Evolutionary conservation across 2,329 filamentous ascomycete species (phyloP).

Genomic region (Hypoxylon sp.): DNA sequence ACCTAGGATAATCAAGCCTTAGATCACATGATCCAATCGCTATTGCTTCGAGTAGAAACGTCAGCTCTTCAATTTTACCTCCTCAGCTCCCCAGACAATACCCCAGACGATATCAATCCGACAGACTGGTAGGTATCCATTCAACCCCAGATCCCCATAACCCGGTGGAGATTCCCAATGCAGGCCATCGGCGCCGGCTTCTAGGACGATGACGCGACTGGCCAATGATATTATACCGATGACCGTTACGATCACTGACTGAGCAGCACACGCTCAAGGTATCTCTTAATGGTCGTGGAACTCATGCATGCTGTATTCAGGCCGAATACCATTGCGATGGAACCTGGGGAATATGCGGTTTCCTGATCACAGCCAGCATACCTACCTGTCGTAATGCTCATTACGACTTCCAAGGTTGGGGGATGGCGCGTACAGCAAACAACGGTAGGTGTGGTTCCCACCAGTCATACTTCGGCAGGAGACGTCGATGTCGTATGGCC

Average conservation of each 20-base stretch:
- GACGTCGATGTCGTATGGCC: background rate
- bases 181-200: conserved; percentile 11
- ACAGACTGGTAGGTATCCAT: conserved; percentile 16
- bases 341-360: conserved; percentile 9
- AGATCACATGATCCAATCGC: background rate
- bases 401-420: conserved; percentile 4
- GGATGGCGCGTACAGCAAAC: conserved; percentile 11
- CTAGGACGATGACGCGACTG: conserved; percentile 13
- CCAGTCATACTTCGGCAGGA: background rate
- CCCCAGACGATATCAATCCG: conserved; percentile 25
- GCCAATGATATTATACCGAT: conserved; percentile 10
- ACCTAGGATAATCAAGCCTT: background rate
- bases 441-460: conserved; percentile 9
- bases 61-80: conserved; percentile 3
- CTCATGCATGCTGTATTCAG: conserved; percentile 23
- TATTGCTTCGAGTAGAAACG: background rate
- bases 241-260: conserved; percentile 7
- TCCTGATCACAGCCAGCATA: conserved; percentile 5
- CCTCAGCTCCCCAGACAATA: conserved; percentile 9
- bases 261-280: background rate
- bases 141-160: conserved; percentile 6
- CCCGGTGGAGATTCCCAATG: conserved; percentile 2
- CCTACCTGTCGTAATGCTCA: background rate
- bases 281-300: conserved; percentile 17
- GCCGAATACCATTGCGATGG: conserved; percentile 18